These are phyloP conservation scores for Podaxis carcinomalis DNA, from an alignment of 768 basidiomycete species.

Conservation along the genomic window DNA sequence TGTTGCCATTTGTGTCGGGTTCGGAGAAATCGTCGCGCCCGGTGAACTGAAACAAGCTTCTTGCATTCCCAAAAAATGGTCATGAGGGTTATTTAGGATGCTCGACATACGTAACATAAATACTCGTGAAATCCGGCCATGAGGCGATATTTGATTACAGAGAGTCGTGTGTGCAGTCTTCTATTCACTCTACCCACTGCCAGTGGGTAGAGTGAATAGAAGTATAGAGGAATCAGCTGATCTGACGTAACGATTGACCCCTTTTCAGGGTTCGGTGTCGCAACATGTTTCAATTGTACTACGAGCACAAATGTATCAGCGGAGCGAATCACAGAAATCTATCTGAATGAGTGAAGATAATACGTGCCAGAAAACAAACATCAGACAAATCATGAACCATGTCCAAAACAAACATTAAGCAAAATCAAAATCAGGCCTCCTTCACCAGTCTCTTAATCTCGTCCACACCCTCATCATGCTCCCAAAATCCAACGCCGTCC, in stretches of 20 bases:
- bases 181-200: background rate
- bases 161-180: background rate
- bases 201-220: background rate
- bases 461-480: constrained; percentile 66
- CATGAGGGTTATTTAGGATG: background rate
- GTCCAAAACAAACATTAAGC: background rate
- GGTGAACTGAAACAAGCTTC: background rate
- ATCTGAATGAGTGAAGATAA: no score
- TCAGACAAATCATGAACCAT: no score
- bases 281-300: no score
- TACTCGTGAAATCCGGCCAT: background rate
- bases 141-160: background rate
- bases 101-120: background rate
- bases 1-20: background rate
- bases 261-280: no score
- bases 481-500: constrained; percentile 49
- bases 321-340: no score
- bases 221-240: background rate
- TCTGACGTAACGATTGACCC: background rate
- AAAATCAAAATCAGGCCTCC: constrained; percentile 34
- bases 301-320: no score
- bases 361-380: background rate
- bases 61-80: background rate
- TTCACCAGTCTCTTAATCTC: constrained; percentile 68
- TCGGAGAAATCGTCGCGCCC: background rate